phyloP scores from a whole-genome alignment of 129 eudicot species.

The Lactuca sativa region DNA sequence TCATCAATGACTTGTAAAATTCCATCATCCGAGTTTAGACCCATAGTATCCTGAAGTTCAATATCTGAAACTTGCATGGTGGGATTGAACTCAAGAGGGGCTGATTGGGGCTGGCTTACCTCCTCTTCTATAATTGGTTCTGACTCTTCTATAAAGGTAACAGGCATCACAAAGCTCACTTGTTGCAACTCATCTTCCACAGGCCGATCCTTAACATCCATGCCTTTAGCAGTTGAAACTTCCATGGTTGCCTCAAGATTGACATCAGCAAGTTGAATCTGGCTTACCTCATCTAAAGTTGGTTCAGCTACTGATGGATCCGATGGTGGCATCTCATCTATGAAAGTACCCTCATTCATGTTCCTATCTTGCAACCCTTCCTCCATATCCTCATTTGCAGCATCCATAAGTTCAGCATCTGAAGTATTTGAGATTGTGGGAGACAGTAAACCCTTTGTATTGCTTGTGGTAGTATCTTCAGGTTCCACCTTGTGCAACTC shows the following conservation, averaged over 20 bases:
- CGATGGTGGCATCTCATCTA: conserved; percentile 11
- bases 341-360: conserved; percentile 12
- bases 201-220: conserved; percentile 31
- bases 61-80: conserved; percentile 17
- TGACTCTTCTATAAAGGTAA: conserved; percentile 14
- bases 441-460: conserved; percentile 3
- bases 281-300: conserved; percentile 16
- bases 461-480: neutral
- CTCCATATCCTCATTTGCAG: conserved; percentile 21
- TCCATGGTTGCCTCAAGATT: conserved; percentile 21
- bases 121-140: conserved; percentile 27
- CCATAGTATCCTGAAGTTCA: conserved; percentile 22
- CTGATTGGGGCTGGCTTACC: conserved; percentile 16
- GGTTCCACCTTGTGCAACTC: conserved; percentile 5
- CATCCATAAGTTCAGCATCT: neutral
- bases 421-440: conserved; percentile 13
- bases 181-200: conserved; percentile 30
- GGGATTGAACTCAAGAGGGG: conserved; percentile 14
- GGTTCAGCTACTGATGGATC: conserved; percentile 20
- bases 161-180: conserved; percentile 15
- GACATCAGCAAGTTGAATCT: neutral
- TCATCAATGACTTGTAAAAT: conserved; percentile 13
- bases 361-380: conserved; percentile 22
- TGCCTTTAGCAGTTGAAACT: conserved; percentile 8
- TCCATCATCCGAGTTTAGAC: conserved; percentile 6